Evolutionary conservation across 2,329 filamentous ascomycete genomes (phyloP), one percentile per base, ranked within the genome.

Genomic region (Aspergillus transmontanensis): DNA sequence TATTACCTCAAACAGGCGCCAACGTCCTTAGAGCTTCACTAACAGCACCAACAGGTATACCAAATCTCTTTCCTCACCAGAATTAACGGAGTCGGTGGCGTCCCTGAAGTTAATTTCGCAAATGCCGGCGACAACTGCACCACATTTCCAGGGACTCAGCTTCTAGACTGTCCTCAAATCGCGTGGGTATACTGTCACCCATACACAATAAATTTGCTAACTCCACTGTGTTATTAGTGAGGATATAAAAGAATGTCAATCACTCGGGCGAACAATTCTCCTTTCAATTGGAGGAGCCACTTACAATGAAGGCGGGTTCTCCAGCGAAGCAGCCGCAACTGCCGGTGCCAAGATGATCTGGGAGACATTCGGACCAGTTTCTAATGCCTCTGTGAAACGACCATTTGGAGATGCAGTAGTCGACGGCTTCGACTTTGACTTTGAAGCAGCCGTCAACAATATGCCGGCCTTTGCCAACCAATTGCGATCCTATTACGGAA

Each of bases 401-500:
- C 90, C 90, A 0, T 93, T 93, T 73, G 88, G 88, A 60, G 76
- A 79, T 14, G 86, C 87, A 7, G 81, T 86, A 3, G 78, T 93
- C 48, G 89, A 93, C 73, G 91, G 91, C 3, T 92, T 93, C 74
- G 90, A 93, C 76, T 87, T 93, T 66, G 90, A 93, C 74, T 88
- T 93, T 65, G 90, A 93, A 78, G 81, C 85, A 5, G 75, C 77
- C 2, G 84, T 85, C 19, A 76, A 76, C 56, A 88, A 91, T 78
- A 87, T 90, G 78, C 82, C 80, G 0, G 77, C 85, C 1, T 90
- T 92, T 68, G 88, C 84, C 1, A 79, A 82, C 39, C 79, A 83
- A 58, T 82, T 92, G 9, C 85, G 88, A 28, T 68, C 73, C 11
- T 71, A 80, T 46, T 88, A 88, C 82, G 80, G 86, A 66, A 77